A percentile compares a stretch with the other conserved stretches of the same genome.
phyloP scores from a whole-genome alignment of 202 grass and related monocot genomes.

The Digitaria exilis region DNA sequence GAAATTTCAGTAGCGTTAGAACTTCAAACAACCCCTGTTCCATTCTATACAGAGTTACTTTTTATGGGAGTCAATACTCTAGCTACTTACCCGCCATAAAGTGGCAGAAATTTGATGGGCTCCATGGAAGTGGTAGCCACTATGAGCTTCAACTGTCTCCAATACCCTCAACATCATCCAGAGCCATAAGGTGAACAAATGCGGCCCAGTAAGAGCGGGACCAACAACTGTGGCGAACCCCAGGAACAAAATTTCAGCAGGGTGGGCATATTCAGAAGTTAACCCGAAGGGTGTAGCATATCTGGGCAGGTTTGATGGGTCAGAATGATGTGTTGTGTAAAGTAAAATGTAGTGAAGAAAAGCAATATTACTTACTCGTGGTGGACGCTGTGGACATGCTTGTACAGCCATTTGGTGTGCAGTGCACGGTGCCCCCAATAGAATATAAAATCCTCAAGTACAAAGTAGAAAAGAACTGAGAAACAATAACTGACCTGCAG shows the following conservation, averaged over 20 bases:
- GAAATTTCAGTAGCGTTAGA: neutral
- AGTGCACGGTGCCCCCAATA: constrained; percentile 91
- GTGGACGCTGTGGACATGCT: constrained; percentile 89
- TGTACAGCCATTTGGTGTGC: constrained; percentile 97
- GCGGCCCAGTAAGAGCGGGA: constrained; percentile 88
- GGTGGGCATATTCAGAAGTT: constrained; percentile 93
- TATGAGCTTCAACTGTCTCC: constrained; percentile 95
- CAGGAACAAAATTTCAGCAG: constrained; percentile 90
- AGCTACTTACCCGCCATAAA: constrained; percentile 84
- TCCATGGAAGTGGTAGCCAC: constrained; percentile 95
- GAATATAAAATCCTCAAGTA: constrained; percentile 94
- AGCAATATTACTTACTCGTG: constrained; percentile 68
- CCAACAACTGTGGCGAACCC: constrained; percentile 82
- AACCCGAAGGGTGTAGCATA: constrained; percentile 93
- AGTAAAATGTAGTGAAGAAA: neutral
- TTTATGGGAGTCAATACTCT: neutral
- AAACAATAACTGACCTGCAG: constrained; percentile 69
- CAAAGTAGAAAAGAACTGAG: constrained; percentile 94
- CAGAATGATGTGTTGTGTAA: constrained; percentile 1
- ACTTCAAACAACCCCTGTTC: neutral
- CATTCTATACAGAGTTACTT: neutral
- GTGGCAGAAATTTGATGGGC: constrained; percentile 88
- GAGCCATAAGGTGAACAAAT: constrained; percentile 87
- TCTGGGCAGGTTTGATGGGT: constrained; percentile 46
- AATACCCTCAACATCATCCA: constrained; percentile 92